These are phyloP conservation scores for Aspergillus tamarii DNA, from an alignment of 2,329 filamentous ascomycete genomes.

Conservation along the genomic window DNA sequence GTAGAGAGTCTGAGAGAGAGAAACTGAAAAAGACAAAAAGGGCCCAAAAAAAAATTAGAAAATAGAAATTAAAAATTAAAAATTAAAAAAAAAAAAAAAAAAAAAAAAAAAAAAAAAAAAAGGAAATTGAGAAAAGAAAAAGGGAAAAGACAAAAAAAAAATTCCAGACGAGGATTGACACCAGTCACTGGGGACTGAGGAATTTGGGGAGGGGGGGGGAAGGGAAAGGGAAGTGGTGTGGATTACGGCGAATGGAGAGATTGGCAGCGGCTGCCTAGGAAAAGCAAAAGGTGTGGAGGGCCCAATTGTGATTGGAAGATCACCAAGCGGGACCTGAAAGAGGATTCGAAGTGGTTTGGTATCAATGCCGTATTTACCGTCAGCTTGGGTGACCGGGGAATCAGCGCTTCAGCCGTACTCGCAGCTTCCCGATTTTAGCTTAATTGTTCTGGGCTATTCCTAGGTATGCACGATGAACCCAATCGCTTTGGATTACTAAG, in stretches of 20 bases:
- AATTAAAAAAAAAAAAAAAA: slow-evolving; percentile 22
- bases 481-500: neutral
- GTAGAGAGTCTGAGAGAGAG: slow-evolving; percentile 18
- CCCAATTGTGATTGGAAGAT: slow-evolving; percentile 25
- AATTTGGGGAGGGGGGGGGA: neutral
- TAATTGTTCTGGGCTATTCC: neutral
- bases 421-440: slow-evolving; percentile 12
- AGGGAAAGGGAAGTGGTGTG: neutral
- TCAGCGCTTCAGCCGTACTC: slow-evolving; percentile 3
- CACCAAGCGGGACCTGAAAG: slow-evolving; percentile 23
- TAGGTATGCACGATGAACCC: slow-evolving; percentile 5
- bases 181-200: slow-evolving; percentile 2
- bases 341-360: slow-evolving; percentile 15
- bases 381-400: slow-evolving; percentile 5
- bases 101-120: slow-evolving; percentile 17
- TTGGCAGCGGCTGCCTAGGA: slow-evolving; percentile 16
- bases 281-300: slow-evolving; percentile 20
- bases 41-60: slow-evolving; percentile 20
- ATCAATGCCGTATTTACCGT: slow-evolving; percentile 14
- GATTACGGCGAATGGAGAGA: slow-evolving; percentile 3
- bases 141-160: slow-evolving; percentile 13
- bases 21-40: slow-evolving; percentile 19
- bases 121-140: slow-evolving; percentile 21
- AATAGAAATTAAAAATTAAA: slow-evolving; percentile 20
- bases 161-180: slow-evolving; percentile 14